Conservation (phyloP, 1,284 basidiomycete genomes). For the Waitea zeae region DNA sequence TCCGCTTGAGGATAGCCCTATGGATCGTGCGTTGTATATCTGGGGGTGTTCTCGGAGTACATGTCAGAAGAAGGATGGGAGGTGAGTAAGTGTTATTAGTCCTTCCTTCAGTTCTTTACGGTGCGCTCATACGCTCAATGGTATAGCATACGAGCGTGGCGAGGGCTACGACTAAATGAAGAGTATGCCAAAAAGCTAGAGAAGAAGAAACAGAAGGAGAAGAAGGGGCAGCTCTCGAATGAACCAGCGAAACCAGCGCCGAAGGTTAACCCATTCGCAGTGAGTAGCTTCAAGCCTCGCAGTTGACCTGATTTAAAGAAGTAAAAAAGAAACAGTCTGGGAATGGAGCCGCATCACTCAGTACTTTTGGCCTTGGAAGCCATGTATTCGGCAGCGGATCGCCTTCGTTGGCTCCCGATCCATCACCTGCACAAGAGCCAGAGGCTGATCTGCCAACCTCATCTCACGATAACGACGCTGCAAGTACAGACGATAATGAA, state of each 20-base stretch:
- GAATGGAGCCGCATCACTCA: conserved; percentile 11
- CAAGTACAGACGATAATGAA: conserved; percentile 10
- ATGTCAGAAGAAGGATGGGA: conserved; percentile 59
- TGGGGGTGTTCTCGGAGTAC: conserved; percentile 54
- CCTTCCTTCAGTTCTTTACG: too few relatives aligned
- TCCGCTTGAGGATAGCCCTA: conserved; percentile 64
- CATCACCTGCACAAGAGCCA: not conserved
- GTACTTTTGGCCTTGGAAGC: conserved; percentile 35
- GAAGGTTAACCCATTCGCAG: conserved; percentile 53
- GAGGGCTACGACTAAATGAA: conserved; percentile 52
- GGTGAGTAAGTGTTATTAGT: conserved; percentile 33
- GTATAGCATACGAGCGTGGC: conserved; percentile 63
- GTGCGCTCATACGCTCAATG: too few relatives aligned
- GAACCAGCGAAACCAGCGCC: conserved; percentile 15
- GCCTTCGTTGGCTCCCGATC: not conserved
- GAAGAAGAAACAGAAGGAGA: conserved; percentile 23
- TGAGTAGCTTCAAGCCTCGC: conserved; percentile 20
- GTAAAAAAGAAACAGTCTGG: too few relatives aligned
- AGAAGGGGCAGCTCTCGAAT: conserved; percentile 14
- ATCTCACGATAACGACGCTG: too few relatives aligned
- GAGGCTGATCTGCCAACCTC: too few relatives aligned
- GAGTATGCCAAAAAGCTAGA: conserved; percentile 56
- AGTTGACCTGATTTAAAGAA: too few relatives aligned
- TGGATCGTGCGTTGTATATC: conserved; percentile 65
- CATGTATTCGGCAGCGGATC: conserved; percentile 37